These are phyloP conservation scores for Cordyceps farinosa DNA, from an alignment of 2,329 filamentous ascomycete genomes.

Conservation along the genomic window DNA sequence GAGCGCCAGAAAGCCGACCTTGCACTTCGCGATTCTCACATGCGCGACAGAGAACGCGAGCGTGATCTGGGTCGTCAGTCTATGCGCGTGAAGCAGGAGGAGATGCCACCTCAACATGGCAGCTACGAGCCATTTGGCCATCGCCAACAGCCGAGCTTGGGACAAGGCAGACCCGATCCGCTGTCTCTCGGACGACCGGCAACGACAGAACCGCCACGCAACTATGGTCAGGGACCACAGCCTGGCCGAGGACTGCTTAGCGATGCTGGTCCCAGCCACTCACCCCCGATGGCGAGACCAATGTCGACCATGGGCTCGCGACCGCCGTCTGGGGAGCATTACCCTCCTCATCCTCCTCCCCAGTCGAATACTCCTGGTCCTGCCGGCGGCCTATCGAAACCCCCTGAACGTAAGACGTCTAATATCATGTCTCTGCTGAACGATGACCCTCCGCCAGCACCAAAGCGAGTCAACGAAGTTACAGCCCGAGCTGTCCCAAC, in stretches of 20 bases:
- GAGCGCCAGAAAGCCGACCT: constrained; percentile 34
- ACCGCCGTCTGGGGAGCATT: constrained; percentile 26
- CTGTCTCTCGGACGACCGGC: constrained; percentile 37
- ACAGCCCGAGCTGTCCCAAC: constrained; percentile 45
- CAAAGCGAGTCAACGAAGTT: constrained; percentile 52
- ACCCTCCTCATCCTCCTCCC: constrained; percentile 31
- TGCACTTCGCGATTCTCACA: constrained; percentile 27
- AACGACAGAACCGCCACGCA: constrained; percentile 42
- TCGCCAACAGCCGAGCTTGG: constrained; percentile 37
- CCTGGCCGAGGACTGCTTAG: constrained; percentile 39
- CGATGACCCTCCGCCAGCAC: constrained; percentile 50
- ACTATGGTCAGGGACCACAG: constrained; percentile 33
- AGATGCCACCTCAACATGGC: constrained; percentile 35
- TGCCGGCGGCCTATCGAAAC: constrained; percentile 36
- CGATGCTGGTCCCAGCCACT: constrained; percentile 36
- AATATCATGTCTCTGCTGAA: constrained; percentile 62
- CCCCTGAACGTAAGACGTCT: constrained; percentile 57
- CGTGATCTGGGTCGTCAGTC: constrained; percentile 22
- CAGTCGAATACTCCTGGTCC: constrained; percentile 26
- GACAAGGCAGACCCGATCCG: constrained; percentile 39
- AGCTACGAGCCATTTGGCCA: constrained; percentile 45
- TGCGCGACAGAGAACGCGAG: constrained; percentile 26
- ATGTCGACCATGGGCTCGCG: constrained; percentile 32
- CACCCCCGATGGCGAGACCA: constrained; percentile 39
- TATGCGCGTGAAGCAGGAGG: constrained; percentile 49